Evolutionary conservation across 306 rosid species (phyloP).

Genomic region (Inga leiocalycina): DNA sequence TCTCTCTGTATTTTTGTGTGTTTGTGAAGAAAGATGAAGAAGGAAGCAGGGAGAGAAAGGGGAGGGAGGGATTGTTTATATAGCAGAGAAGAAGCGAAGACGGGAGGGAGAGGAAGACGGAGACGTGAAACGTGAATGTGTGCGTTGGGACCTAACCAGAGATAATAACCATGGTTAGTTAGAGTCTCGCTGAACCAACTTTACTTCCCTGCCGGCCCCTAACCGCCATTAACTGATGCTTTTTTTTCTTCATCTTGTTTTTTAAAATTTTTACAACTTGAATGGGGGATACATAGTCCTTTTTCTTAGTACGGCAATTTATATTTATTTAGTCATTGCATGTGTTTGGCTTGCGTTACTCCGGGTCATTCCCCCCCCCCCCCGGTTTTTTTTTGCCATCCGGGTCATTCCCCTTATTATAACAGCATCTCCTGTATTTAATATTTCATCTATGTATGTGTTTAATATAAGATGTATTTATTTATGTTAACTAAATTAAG

Average conservation of each 20-base stretch:
- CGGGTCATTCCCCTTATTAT: too few species aligned
- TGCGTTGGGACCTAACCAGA: neutral
- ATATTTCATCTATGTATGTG: too few species aligned
- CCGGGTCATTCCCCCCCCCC: neutral
- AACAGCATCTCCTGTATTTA: too few species aligned
- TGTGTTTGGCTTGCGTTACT: conserved; percentile 26
- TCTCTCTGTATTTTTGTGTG: neutral
- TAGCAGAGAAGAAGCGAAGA: conserved; percentile 29
- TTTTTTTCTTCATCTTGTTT: neutral
- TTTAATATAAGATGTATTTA: too few species aligned
- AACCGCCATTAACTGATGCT: conserved; percentile 54
- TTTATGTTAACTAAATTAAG: too few species aligned
- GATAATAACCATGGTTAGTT: conserved; percentile 44
- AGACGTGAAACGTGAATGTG: neutral
- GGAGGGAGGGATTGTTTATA: conserved; percentile 32
- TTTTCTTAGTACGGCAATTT: conserved; percentile 33
- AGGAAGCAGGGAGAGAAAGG: conserved; percentile 9
- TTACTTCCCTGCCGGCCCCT: conserved; percentile 26
- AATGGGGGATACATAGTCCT: conserved; percentile 22
- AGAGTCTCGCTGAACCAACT: conserved; percentile 2
- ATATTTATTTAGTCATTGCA: neutral
- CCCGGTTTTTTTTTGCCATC: too few species aligned
- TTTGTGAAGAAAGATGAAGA: conserved; percentile 2
- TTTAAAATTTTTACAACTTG: neutral
- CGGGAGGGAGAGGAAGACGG: neutral